Evolutionary conservation across 331 rosid genomes (phyloP).

Genomic region (Erythrophleum ivorense): DNA sequence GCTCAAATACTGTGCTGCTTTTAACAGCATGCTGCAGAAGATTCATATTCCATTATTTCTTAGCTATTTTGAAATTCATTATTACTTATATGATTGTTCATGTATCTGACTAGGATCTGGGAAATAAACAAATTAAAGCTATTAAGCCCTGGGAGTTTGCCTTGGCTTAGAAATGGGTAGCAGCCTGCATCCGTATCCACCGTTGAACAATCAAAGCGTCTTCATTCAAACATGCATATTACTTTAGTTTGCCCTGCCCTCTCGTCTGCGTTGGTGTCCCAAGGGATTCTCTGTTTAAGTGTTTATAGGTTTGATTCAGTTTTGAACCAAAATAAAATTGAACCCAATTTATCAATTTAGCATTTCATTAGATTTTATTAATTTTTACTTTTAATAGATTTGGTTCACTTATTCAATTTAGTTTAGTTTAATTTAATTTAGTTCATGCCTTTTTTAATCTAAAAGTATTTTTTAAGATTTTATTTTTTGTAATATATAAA

Average conservation of each 20-base stretch:
- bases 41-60: neutral
- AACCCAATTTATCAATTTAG: no score
- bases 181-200: neutral
- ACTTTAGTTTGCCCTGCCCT: slow-evolving; percentile 17
- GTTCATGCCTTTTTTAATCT: no score
- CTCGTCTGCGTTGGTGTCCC: neutral
- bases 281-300: neutral
- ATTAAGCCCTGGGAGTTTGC: neutral
- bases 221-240: neutral
- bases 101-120: neutral
- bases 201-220: slow-evolving; percentile 26
- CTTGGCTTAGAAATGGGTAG: neutral
- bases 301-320: no score
- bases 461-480: no score
- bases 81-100: neutral
- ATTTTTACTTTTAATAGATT: no score
- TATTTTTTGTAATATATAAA: no score
- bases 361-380: no score
- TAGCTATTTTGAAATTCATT: neutral
- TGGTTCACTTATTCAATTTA: no score
- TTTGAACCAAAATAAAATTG: no score
- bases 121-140: neutral
- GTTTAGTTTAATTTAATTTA: no score
- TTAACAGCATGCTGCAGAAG: no score
- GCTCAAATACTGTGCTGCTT: no score